Conservation (phyloP, 371 early-diverging fungal genomes). For the Lichtheimia hyalospora region DNA sequence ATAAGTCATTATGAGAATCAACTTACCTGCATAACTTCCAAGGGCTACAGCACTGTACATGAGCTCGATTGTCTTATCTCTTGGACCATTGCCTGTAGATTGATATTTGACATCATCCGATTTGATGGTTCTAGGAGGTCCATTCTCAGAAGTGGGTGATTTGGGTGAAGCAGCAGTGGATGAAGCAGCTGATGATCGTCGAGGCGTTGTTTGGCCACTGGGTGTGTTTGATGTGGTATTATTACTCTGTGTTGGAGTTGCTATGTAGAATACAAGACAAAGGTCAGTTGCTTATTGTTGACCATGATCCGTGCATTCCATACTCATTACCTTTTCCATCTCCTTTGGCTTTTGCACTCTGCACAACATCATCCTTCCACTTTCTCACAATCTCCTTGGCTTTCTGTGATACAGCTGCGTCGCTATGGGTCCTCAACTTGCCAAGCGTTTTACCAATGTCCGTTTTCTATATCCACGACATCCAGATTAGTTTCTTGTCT, state of each 20-base stretch:
- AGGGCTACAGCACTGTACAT: conserved; percentile 80
- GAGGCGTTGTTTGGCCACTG: not conserved
- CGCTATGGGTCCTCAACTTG: conserved; percentile 62
- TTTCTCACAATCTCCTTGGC: conserved; percentile 74
- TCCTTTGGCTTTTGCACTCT: conserved; percentile 18
- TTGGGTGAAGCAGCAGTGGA: conserved; percentile 12
- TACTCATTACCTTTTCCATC: conserved; percentile 1
- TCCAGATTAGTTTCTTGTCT: not conserved
- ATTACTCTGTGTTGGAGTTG: not conserved
- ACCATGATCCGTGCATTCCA: not conserved
- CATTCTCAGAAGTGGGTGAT: conserved; percentile 26
- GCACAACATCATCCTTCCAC: conserved; percentile 77
- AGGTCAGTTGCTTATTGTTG: not conserved
- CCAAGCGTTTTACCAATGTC: conserved; percentile 78
- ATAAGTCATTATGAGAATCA: not conserved
- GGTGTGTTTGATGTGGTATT: not conserved
- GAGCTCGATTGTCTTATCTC: conserved; percentile 86
- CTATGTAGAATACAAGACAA: not conserved
- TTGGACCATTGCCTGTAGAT: conserved; percentile 66
- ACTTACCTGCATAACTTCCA: conserved; percentile 68
- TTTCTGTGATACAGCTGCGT: conserved; percentile 54
- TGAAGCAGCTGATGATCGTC: conserved; percentile 15
- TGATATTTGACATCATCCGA: conserved; percentile 61
- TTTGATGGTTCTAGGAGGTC: conserved; percentile 57
- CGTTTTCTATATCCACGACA: conserved; percentile 54